Evolutionary conservation across 192 early-diverging fungal genomes (phyloP).

Genomic region (Radiomyces spectabilis): DNA sequence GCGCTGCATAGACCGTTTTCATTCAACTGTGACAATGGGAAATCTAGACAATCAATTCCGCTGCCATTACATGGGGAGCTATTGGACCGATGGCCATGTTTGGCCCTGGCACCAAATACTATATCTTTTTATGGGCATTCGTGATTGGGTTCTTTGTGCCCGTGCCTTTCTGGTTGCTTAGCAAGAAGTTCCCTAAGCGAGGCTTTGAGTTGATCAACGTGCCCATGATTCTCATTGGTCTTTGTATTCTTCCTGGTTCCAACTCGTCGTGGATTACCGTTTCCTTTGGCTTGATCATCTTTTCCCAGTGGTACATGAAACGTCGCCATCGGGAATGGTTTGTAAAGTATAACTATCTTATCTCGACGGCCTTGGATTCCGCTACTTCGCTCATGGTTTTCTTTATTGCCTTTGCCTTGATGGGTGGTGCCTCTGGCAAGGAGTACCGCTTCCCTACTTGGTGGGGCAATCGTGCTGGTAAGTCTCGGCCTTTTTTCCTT

Average conservation of each 20-base stretch:
- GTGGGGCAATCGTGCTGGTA: conserved; percentile 22
- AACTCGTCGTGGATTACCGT: conserved; percentile 26
- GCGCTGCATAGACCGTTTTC: no score
- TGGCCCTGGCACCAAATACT: conserved; percentile 35
- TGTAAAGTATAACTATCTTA: conserved; percentile 62
- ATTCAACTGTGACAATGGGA: not conserved
- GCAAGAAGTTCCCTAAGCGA: conserved; percentile 31
- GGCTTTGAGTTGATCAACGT: conserved; percentile 43
- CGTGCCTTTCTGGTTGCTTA: conserved; percentile 37
- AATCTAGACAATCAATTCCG: conserved; percentile 39
- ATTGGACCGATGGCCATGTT: conserved; percentile 49
- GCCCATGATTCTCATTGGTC: conserved; percentile 30
- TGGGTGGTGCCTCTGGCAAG: conserved; percentile 14
- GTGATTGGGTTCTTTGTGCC: conserved; percentile 43
- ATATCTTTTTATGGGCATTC: conserved; percentile 37
- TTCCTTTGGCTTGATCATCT: conserved; percentile 41
- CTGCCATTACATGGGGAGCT: conserved; percentile 56
- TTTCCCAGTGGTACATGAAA: conserved; percentile 34
- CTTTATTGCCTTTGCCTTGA: conserved; percentile 23
- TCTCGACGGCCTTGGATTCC: conserved; percentile 57
- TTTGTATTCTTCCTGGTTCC: conserved; percentile 19
- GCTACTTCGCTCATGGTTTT: conserved; percentile 41
- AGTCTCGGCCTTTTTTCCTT: not conserved
- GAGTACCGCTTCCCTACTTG: conserved; percentile 21
- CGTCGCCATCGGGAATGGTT: conserved; percentile 48